phyloP scores from a whole-genome alignment of 1,284 basidiomycete genomes.

The Papiliotrema nemorosa region DNA sequence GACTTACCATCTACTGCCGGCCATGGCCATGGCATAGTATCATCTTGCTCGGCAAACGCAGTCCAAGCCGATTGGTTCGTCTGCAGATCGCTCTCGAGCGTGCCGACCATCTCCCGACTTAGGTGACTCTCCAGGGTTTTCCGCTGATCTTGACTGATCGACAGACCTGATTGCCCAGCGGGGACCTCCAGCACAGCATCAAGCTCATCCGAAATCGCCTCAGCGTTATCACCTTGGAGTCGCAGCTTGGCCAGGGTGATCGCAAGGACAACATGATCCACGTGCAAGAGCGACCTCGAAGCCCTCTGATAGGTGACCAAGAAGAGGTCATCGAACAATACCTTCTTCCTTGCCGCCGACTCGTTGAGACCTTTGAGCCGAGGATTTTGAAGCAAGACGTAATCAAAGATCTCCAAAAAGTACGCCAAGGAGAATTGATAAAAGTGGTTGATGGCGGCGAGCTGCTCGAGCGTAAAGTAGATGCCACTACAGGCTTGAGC shows the following conservation, averaged over 20 bases:
- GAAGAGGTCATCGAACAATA: conserved; percentile 90
- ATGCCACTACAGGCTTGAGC: conserved; percentile 95
- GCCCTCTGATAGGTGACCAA: conserved; percentile 83
- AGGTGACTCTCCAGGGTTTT: conserved; percentile 27
- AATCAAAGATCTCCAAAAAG: conserved; percentile 98
- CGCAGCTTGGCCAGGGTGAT: conserved; percentile 88
- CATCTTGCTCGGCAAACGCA: conserved; percentile 68
- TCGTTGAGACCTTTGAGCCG: conserved; percentile 77
- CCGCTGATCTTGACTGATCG: conserved; percentile 28
- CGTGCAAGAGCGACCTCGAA: conserved; percentile 83
- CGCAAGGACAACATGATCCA: conserved; percentile 87
- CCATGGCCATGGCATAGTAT: conserved; percentile 70
- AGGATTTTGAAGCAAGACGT: conserved; percentile 85
- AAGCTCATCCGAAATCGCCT: conserved; percentile 77
- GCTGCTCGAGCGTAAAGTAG: conserved; percentile 95
- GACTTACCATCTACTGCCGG: conserved; percentile 37
- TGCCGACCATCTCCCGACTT: conserved; percentile 56
- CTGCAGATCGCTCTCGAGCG: conserved; percentile 65
- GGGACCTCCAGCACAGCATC: conserved; percentile 81
- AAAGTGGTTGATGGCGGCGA: conserved; percentile 93
- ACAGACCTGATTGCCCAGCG: conserved; percentile 8
- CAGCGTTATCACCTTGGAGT: conserved; percentile 61
- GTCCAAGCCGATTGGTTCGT: conserved; percentile 70
- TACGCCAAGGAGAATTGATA: conserved; percentile 98
- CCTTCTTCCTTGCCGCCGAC: conserved; percentile 67